Evolutionary conservation across 1,284 basidiomycete species (phyloP).

Genomic region (Xerocomus nothofagi): DNA sequence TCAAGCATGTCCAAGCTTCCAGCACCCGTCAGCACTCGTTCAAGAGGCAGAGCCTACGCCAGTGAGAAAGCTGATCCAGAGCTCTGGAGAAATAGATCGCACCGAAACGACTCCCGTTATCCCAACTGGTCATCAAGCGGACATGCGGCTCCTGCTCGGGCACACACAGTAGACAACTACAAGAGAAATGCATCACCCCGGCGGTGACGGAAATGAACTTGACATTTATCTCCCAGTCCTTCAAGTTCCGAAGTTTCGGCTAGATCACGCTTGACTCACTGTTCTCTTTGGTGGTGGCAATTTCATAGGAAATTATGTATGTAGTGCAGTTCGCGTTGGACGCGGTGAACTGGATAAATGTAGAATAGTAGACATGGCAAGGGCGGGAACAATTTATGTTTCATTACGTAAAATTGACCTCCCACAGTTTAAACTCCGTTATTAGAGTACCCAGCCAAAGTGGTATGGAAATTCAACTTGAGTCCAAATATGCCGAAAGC

Average conservation of each 20-base stretch:
- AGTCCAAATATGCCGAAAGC: slow-evolving; percentile 17
- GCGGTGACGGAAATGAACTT: slow-evolving; percentile 38
- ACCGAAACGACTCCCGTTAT: slow-evolving; percentile 24
- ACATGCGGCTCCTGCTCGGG: slow-evolving; percentile 37
- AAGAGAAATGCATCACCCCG: slow-evolving; percentile 46
- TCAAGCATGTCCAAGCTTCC: slow-evolving; percentile 40
- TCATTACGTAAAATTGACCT: too few relatives aligned
- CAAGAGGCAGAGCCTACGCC: slow-evolving; percentile 32
- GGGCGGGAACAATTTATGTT: too few relatives aligned
- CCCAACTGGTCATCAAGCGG: slow-evolving; percentile 33
- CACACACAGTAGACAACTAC: slow-evolving; percentile 40
- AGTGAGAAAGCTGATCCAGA: slow-evolving; percentile 28
- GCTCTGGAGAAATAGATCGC: slow-evolving; percentile 25
- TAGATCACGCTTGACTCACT: slow-evolving; percentile 9
- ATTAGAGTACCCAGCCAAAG: not conserved
- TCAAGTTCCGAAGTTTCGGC: slow-evolving; percentile 9
- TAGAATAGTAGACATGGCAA: slow-evolving; percentile 7
- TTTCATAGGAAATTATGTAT: slow-evolving; percentile 8
- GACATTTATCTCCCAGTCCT: slow-evolving; percentile 2
- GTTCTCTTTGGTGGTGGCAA: slow-evolving; percentile 2
- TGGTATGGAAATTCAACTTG: slow-evolving; percentile 9
- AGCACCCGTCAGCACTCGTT: slow-evolving; percentile 29
- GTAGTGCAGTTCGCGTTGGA: slow-evolving; percentile 14
- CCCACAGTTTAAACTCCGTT: slow-evolving; percentile 24
- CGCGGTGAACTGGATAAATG: slow-evolving; percentile 15